Conservation (phyloP, 202 grass and related monocot species). For the Zizania palustris region DNA sequence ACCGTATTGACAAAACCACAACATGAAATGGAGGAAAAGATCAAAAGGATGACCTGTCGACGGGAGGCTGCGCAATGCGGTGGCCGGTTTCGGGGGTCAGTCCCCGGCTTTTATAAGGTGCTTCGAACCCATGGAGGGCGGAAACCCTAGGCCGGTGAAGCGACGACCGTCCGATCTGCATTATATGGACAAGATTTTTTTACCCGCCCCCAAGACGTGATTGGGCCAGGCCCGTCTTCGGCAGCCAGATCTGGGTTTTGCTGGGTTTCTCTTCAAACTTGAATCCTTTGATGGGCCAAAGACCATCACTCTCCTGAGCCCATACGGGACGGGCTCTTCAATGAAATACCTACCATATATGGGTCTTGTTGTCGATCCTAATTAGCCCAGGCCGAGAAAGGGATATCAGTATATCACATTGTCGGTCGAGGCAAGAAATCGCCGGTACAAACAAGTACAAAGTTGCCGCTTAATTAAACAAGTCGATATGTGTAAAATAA, state of each 20-base stretch:
- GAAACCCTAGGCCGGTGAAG: conserved; percentile 39
- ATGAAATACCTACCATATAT: too few species aligned
- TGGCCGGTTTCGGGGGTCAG: too few species aligned
- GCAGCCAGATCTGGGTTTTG: background rate
- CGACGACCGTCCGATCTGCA: conserved; percentile 20
- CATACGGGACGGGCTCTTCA: too few species aligned
- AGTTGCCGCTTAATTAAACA: background rate
- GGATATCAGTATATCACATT: too few species aligned
- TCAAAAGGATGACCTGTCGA: too few species aligned
- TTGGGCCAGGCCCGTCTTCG: conserved; percentile 19
- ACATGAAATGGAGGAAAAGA: background rate
- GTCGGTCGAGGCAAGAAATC: conserved; percentile 2
- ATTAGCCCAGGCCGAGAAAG: too few species aligned
- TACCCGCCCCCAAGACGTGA: accelerated
- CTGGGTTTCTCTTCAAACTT: background rate
- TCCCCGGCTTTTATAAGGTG: conserved; percentile 12
- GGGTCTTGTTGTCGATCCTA: too few species aligned
- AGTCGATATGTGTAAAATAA: background rate
- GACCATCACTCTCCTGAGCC: too few species aligned
- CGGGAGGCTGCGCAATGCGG: background rate
- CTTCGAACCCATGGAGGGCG: background rate
- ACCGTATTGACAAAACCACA: background rate
- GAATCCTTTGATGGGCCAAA: background rate
- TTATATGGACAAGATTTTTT: background rate
- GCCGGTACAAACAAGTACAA: background rate